These are phyloP conservation scores for Chlamydomonas asymmetrica DNA, from an alignment of 139 green algal species.

Conservation along the genomic window DNA sequence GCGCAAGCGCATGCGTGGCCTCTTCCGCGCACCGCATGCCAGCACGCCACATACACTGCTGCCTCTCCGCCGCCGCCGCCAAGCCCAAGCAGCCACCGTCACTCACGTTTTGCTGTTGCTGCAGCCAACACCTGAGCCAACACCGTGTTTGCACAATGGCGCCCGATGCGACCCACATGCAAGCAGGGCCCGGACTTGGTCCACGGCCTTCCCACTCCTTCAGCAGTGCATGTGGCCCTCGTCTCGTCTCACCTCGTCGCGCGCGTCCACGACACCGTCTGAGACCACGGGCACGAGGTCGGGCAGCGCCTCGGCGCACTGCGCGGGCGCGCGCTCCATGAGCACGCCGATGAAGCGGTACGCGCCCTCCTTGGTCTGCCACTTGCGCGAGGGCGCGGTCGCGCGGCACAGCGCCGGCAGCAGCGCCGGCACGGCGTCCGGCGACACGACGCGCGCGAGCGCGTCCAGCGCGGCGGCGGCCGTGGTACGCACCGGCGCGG, in stretches of 20 bases:
- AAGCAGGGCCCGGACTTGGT: too few species aligned
- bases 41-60: too few species aligned
- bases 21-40: too few species aligned
- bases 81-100: too few species aligned
- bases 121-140: too few species aligned
- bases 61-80: too few species aligned
- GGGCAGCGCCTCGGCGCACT: constrained; percentile 58
- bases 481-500: constrained; percentile 53
- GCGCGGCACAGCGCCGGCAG: constrained; percentile 60
- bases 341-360: constrained; percentile 49
- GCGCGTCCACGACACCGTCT: constrained; percentile 44
- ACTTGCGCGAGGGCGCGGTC: constrained; percentile 39
- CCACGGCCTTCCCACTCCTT: too few species aligned
- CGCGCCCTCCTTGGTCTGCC: constrained; percentile 59
- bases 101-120: too few species aligned
- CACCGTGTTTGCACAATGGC: too few species aligned
- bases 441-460: constrained; percentile 18
- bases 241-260: constrained; percentile 59
- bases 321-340: constrained; percentile 29
- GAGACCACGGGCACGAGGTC: constrained; percentile 67
- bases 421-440: constrained; percentile 35
- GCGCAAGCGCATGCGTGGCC: too few species aligned
- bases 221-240: too few species aligned
- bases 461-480: constrained; percentile 51
- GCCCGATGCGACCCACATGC: too few species aligned